phyloP scores from a whole-genome alignment of 495 filamentous ascomycete genomes.

The Trichoderma erinaceum region DNA sequence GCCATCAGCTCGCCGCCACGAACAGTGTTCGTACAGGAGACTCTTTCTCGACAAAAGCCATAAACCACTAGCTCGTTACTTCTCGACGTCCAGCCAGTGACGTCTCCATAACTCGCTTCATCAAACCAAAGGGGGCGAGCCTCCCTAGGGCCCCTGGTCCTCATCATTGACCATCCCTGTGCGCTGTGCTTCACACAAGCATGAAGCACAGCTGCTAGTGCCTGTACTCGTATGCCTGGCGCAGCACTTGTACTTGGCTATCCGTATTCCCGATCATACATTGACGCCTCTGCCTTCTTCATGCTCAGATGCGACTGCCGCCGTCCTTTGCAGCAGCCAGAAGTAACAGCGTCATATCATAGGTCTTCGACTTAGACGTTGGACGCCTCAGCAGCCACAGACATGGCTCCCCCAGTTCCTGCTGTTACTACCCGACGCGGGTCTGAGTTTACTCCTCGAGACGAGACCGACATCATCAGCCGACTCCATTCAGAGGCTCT shows the following conservation, averaged over 20 bases:
- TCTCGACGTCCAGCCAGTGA: conserved; percentile 5
- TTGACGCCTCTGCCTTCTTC: background rate
- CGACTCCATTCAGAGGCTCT: conserved; percentile 2
- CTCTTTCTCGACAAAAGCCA: background rate
- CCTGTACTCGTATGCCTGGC: conserved; percentile 1
- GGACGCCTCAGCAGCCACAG: background rate
- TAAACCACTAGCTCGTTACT: background rate
- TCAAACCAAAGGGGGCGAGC: conserved; percentile 12
- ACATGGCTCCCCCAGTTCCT: background rate
- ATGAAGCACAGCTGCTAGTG: background rate
- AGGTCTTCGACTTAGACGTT: background rate
- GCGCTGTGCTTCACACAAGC: background rate
- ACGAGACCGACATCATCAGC: conserved; percentile 9
- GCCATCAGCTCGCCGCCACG: conserved; percentile 2
- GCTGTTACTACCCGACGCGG: background rate
- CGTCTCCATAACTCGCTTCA: conserved; percentile 14
- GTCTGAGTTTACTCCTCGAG: background rate
- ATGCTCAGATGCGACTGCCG: background rate
- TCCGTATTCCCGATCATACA: background rate
- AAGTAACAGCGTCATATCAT: background rate
- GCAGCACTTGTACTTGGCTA: background rate
- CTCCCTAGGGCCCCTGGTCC: conserved; percentile 11
- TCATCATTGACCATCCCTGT: background rate
- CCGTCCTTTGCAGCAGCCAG: background rate
- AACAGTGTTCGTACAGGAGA: background rate